These are phyloP conservation scores for Yarrowia hollandica DNA, from an alignment of 805 yeast genomes.

Conservation along the genomic window DNA sequence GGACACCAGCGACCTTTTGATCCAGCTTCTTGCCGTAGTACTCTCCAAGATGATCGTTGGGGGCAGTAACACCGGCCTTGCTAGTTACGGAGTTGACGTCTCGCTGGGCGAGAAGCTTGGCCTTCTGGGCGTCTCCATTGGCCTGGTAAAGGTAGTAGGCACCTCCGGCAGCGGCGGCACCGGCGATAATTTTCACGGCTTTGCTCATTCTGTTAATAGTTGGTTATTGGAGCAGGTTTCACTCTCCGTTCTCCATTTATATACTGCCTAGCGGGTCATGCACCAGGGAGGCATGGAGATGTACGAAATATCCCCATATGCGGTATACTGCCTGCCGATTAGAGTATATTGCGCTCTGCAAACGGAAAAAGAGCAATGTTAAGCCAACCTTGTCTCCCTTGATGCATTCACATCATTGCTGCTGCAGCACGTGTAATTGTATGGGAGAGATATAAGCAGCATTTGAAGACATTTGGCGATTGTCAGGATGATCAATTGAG, in stretches of 20 bases:
- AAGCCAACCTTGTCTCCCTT: constrained; percentile 1
- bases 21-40: constrained; percentile 32
- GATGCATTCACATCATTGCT: constrained; percentile 16
- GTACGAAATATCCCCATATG: neutral
- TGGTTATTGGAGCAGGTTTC: constrained; percentile 1
- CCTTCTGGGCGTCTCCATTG: constrained; percentile 31
- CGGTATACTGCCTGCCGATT: neutral
- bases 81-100: constrained; percentile 21
- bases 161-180: constrained; percentile 33
- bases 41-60: constrained; percentile 29
- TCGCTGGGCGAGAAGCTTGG: constrained; percentile 33
- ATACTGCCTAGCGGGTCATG: constrained; percentile 7
- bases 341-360: neutral
- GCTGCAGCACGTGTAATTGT: constrained; percentile 6
- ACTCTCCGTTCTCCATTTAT: neutral
- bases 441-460: too few species aligned
- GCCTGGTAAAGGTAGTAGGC: constrained; percentile 34
- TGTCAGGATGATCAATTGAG: too few species aligned
- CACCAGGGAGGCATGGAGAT: neutral
- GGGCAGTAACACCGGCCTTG: constrained; percentile 10
- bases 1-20: constrained; percentile 5
- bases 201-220: constrained; percentile 23
- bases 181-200: constrained; percentile 32
- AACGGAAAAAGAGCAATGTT: constrained; percentile 17
- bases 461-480: too few species aligned